A percentile compares a stretch with the other conserved stretches of the same genome.
Conservation (phyloP, 805 yeast genomes). For the Pichia cabralensis region DNA sequence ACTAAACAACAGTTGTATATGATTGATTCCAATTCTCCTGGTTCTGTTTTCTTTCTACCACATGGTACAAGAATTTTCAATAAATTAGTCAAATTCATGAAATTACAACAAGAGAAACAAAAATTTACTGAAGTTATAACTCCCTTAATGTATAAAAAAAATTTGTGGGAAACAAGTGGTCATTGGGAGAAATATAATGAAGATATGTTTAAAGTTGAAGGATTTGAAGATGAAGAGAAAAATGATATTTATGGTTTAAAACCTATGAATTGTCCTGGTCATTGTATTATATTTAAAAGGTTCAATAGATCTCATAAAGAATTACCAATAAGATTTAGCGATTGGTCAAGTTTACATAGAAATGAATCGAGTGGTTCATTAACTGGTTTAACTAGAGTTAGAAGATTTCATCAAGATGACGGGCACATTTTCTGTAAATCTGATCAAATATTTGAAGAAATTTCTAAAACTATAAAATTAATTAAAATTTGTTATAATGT, state of each 20-base stretch:
- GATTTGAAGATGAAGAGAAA: slow-evolving; percentile 33
- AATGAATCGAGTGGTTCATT: slow-evolving; percentile 94
- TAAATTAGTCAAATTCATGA: slow-evolving; percentile 72
- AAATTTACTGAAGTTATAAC: slow-evolving; percentile 91
- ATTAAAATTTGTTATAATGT: slow-evolving; percentile 65
- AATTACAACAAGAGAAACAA: slow-evolving; percentile 64
- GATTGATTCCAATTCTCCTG: slow-evolving; percentile 79
- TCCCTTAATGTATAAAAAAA: slow-evolving; percentile 76
- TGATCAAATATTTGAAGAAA: slow-evolving; percentile 69
- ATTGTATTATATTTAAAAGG: slow-evolving; percentile 71
- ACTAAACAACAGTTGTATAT: slow-evolving; percentile 65
- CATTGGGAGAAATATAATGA: slow-evolving; percentile 94
- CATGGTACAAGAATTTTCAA: slow-evolving; percentile 86
- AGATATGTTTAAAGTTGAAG: slow-evolving; percentile 86
- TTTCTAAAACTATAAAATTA: slow-evolving; percentile 57
- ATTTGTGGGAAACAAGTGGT: slow-evolving; percentile 84
- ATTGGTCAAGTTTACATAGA: slow-evolving; percentile 86
- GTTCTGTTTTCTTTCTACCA: slow-evolving; percentile 85
- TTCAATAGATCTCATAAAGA: slow-evolving; percentile 78
- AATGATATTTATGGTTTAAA: slow-evolving; percentile 59
- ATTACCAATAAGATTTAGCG: slow-evolving; percentile 75
- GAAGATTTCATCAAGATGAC: slow-evolving; percentile 96
- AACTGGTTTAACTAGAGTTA: slow-evolving; percentile 83
- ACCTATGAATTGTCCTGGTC: slow-evolving; percentile 45
- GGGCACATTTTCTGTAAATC: slow-evolving; percentile 90